Evolutionary conservation across 1,139 yeast genomes (phyloP), one percentile per base, ranked within the genome.

Genomic region (Geotrichum reessii): DNA sequence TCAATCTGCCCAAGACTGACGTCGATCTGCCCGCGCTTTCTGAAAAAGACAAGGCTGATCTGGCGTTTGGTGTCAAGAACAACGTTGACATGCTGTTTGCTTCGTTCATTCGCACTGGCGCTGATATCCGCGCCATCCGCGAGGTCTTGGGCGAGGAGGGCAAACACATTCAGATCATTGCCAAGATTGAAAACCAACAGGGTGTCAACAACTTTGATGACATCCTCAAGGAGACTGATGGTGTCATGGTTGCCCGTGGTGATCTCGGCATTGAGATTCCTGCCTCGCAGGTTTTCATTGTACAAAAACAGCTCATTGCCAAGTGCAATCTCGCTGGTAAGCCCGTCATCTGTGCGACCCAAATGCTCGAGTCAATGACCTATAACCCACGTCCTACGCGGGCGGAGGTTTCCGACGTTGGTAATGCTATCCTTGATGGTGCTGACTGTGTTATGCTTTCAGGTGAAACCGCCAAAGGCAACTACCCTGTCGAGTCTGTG

Each of bases 181-280:
- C 92, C 74, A 93, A 93, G 84, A 92, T 93, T 75, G 99, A 93
- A 82, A 92, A 91, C 82, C 97, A 92, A 81, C 99, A 93, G 80
- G 99, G 99, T 82, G 98, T 93, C 72, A 91, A 93, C 86, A 93
- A 93, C 85, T 93, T 93, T 75, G 99, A 93, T 76, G 97, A 90
- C 65, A 93, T 93, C 73, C 85, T 93, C 75, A 76, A 76, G 71
- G 96, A 86, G 76, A 93, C 99, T 64, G 99, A 95, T 75, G 99
- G 98, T 82, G 97, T 93, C 73, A 93, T 93, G 99, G 98, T 93
- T 74, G 99, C 99, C 71, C 86, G 99, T 80, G 99, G 99, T 82
- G 99, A 95, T 76, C 84, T 93, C 74, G 99, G 99, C 82, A 93
- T 93, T 73, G 99, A 93, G 82, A 93, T 93, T 72, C 99, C 99